Evolutionary conservation across 306 rosid genomes (phyloP), one percentile per base, ranked within the genome.

Genomic region (Hippophae gyantsensis): DNA sequence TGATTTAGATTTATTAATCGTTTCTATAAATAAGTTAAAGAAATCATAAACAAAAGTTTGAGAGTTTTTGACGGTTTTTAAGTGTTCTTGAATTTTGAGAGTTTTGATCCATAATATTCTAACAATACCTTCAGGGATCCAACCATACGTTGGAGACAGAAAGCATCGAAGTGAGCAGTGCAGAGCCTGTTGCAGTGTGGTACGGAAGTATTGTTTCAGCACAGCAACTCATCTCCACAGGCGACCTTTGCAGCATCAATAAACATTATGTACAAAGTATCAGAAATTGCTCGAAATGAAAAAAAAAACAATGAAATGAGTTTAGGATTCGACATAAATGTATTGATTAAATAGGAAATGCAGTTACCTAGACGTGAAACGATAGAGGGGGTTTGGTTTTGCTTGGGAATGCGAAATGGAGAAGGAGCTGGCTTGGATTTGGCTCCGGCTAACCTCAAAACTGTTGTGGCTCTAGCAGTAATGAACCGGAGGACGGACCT

Each of bases 41-140:
- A n/a, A n/a, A n/a, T n/a, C n/a, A n/a, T n/a, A n/a, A n/a, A n/a
- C n/a, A n/a, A n/a, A n/a, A n/a, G n/a, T n/a, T n/a, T n/a, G n/a
- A n/a, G n/a, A n/a, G n/a, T n/a, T n/a, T n/a, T n/a, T n/a, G n/a
- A n/a, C n/a, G n/a, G n/a, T n/a, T n/a, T n/a, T n/a, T n/a, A n/a
- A n/a, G n/a, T n/a, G n/a, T n/a, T n/a, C n/a, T n/a, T n/a, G n/a
- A n/a, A n/a, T n/a, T n/a, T n/a, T n/a, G n/a, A n/a, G n/a, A n/a
- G n/a, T n/a, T n/a, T n/a, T n/a, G n/a, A n/a, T n/a, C n/a, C n/a
- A n/a, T n/a, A n/a, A n/a, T n/a, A n/a, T n/a, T n/a, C n/a, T n/a
- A n/a, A n/a, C n/a, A n/a, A n/a, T n/a, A 92, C 96, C 96, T 79
- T 92, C 95, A 48, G 81, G 71, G 48, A 80, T 85, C 98, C 98